Evolutionary conservation across 2,329 filamentous ascomycete species (phyloP).

Genomic region (Cephalotrichum gorgonifer): DNA sequence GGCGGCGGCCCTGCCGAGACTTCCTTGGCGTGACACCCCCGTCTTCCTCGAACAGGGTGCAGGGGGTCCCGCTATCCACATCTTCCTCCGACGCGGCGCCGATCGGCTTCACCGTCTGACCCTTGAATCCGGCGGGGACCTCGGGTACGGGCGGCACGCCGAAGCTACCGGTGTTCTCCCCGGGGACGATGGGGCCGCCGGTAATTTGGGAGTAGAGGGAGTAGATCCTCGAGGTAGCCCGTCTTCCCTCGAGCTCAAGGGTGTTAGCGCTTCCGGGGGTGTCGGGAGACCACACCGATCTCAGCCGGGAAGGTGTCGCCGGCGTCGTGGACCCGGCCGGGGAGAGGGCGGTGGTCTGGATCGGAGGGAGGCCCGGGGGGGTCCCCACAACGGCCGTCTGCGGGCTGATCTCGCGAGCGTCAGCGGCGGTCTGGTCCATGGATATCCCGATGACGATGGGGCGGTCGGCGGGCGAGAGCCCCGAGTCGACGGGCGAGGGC

Average conservation of each 20-base stretch:
- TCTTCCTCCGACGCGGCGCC: slow-evolving; percentile 35
- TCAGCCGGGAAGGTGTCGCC: slow-evolving; percentile 23
- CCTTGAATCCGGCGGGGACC: slow-evolving; percentile 35
- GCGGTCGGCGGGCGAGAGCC: slow-evolving; percentile 58
- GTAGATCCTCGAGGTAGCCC: slow-evolving; percentile 48
- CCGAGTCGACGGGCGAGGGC: slow-evolving; percentile 22
- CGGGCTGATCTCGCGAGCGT: slow-evolving; percentile 29
- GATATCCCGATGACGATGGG: slow-evolving; percentile 65
- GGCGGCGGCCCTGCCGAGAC: slow-evolving; percentile 8
- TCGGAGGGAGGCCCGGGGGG: slow-evolving; percentile 19
- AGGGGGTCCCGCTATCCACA: slow-evolving; percentile 40
- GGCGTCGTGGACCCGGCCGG: slow-evolving; percentile 9
- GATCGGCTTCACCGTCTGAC: slow-evolving; percentile 21
- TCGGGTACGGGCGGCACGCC: slow-evolving; percentile 50
- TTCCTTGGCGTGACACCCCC: slow-evolving; percentile 30
- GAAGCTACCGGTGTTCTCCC: not conserved
- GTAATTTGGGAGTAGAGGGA: slow-evolving; percentile 52
- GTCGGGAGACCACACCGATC: slow-evolving; percentile 51
- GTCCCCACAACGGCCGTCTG: slow-evolving; percentile 34
- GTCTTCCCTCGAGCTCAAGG: slow-evolving; percentile 16
- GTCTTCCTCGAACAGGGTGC: slow-evolving; percentile 64
- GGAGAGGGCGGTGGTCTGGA: not conserved
- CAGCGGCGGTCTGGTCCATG: slow-evolving; percentile 39
- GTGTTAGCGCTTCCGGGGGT: slow-evolving; percentile 40
- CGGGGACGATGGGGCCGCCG: slow-evolving; percentile 7